A percentile compares a stretch with the other conserved stretches of the same genome.
phyloP scores from a whole-genome alignment of 179 eudicot genomes.

The Camellia oleifera region DNA sequence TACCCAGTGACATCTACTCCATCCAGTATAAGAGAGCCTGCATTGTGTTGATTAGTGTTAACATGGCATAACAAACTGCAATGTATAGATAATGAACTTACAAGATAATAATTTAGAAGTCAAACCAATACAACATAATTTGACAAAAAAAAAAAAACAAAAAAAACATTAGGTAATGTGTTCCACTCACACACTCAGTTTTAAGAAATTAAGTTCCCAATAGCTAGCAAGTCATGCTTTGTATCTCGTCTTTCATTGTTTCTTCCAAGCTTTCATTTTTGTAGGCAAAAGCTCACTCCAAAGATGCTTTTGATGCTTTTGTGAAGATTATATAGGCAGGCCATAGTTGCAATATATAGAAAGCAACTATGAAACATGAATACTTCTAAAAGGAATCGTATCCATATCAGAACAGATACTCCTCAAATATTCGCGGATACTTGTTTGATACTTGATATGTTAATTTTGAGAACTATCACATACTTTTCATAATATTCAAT shows the following conservation, averaged over 20 bases:
- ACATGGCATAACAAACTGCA: not conserved
- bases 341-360: not conserved
- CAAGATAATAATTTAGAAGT: not conserved
- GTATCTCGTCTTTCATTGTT: not conserved
- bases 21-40: constrained; percentile 73
- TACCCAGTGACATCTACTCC: constrained; percentile 94
- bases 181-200: not conserved
- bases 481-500: too few relatives aligned
- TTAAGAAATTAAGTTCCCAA: not conserved
- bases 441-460: too few relatives aligned
- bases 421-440: too few relatives aligned
- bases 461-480: too few relatives aligned
- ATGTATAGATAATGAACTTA: not conserved
- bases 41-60: constrained; percentile 15
- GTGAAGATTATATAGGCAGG: not conserved
- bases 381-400: too few relatives aligned
- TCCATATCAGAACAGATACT: too few relatives aligned
- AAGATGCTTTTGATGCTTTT: not conserved
- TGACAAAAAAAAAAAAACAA: not conserved
- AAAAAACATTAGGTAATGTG: not conserved
- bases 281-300: not conserved
- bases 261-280: not conserved
- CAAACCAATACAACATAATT: not conserved
- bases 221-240: not conserved
- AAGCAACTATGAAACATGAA: too few relatives aligned